Conservation (phyloP, 129 eudicot species). For the Escallonia rubra region DNA sequence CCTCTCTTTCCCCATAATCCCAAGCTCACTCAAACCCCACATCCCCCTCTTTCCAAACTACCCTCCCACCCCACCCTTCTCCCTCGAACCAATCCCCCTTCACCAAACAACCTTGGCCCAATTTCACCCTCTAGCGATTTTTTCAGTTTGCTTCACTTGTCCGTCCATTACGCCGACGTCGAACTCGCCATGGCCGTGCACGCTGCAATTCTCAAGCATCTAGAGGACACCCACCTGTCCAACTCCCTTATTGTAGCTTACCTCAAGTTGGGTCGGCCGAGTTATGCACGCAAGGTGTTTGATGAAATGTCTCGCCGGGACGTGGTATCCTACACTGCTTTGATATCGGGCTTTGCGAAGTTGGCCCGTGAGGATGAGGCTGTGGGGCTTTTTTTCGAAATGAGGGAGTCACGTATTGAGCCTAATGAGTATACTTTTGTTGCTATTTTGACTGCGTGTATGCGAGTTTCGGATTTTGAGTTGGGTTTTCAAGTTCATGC, state of each 20-base stretch:
- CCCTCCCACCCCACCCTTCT: conserved; percentile 14
- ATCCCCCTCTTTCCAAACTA: conserved; percentile 5
- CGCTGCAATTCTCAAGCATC: conserved; percentile 62
- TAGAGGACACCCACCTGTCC: conserved; percentile 25
- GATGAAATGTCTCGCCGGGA: conserved; percentile 33
- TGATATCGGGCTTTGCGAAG: conserved; percentile 69
- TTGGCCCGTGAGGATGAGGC: conserved; percentile 42
- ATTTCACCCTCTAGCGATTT: conserved; percentile 12
- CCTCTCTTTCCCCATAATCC: conserved; percentile 11
- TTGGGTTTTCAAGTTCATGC: conserved; percentile 72
- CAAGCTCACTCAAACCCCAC: conserved; percentile 24
- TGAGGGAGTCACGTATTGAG: conserved; percentile 58
- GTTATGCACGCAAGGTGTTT: conserved; percentile 58
- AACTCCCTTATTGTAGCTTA: conserved; percentile 61
- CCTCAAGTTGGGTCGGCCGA: conserved; percentile 42
- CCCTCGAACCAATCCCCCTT: conserved; percentile 10
- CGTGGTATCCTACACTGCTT: conserved; percentile 61
- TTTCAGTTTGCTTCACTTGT: conserved; percentile 38
- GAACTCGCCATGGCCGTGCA: conserved; percentile 56
- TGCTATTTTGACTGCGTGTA: conserved; percentile 77
- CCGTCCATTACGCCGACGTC: conserved; percentile 35
- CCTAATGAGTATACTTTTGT: conserved; percentile 76
- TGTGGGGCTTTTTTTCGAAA: conserved; percentile 44
- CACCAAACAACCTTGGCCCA: background rate
- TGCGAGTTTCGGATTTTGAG: conserved; percentile 34